Conservation (phyloP, 169 alveolate genomes). For the Toxoplasma gondii region DNA sequence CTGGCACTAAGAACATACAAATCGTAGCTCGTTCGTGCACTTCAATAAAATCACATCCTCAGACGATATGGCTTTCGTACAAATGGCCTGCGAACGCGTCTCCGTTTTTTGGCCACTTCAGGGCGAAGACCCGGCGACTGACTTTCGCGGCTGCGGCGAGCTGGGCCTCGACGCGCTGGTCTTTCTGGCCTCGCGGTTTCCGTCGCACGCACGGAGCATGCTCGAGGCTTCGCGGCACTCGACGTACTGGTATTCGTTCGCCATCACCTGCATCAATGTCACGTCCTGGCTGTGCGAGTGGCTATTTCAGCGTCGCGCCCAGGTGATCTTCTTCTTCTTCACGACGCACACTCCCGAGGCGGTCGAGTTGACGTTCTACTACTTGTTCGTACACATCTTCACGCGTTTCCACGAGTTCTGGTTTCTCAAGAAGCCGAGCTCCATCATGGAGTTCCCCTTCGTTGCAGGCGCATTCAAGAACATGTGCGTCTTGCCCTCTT, state of each 20-base stretch:
- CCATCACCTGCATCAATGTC: constrained; percentile 77
- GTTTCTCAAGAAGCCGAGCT: constrained; percentile 68
- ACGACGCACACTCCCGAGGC: constrained; percentile 59
- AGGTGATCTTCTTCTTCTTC: constrained; percentile 39
- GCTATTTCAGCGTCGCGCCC: constrained; percentile 67
- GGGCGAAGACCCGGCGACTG: constrained; percentile 77
- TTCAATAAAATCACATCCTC: no score
- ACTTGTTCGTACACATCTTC: constrained; percentile 59
- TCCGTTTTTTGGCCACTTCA: not conserved
- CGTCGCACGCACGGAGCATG: constrained; percentile 70
- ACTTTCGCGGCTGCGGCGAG: constrained; percentile 79
- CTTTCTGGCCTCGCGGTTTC: constrained; percentile 73
- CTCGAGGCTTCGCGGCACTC: constrained; percentile 68
- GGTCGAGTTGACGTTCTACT: constrained; percentile 56
- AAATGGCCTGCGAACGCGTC: not conserved
- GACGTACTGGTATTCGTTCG: constrained; percentile 78
- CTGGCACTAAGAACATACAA: no score
- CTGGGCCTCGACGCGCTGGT: constrained; percentile 76
- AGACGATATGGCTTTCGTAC: no score
- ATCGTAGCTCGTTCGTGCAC: no score
- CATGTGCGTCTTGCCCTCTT: constrained; percentile 45
- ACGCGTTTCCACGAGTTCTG: constrained; percentile 68
- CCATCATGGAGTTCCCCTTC: constrained; percentile 70
- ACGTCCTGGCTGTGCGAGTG: constrained; percentile 74
- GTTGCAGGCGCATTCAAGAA: constrained; percentile 68